Conservation (phyloP, 495 filamentous ascomycete genomes). For the Penicillium cataractarum region DNA sequence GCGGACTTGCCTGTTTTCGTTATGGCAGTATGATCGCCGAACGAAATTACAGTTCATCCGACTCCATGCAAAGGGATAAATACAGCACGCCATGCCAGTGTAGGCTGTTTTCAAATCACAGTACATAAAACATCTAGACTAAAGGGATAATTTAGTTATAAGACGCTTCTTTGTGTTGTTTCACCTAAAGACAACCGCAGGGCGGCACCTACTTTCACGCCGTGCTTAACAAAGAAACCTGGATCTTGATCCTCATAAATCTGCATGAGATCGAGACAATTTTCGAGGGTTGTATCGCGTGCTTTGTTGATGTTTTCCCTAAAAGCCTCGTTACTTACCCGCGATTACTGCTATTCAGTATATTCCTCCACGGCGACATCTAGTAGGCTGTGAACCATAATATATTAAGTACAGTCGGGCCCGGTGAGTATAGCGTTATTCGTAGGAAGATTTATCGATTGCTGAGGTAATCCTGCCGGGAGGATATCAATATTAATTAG, state of each 20-base stretch:
- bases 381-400: not conserved
- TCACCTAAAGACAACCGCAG: slow-evolving; percentile 17
- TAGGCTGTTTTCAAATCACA: no score
- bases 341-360: no score
- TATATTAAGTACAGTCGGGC: slow-evolving; percentile 1
- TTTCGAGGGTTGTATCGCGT: slow-evolving; percentile 23
- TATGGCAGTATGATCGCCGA: no score
- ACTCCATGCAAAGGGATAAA: no score
- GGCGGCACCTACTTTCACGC: slow-evolving; percentile 29
- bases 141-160: not conserved
- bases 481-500: slow-evolving; percentile 6
- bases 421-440: not conserved
- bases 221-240: slow-evolving; percentile 26
- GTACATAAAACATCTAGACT: not conserved
- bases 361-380: slow-evolving; percentile 26
- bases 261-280: slow-evolving; percentile 30
- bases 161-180: slow-evolving; percentile 1
- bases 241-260: no score
- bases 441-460: not conserved
- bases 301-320: slow-evolving; percentile 25
- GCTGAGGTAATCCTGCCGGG: not conserved
- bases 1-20: no score
- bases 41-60: no score
- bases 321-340: slow-evolving; percentile 17
- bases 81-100: no score